Evolutionary conservation across 768 basidiomycete genomes (phyloP), one percentile per base, ranked within the genome.

Genomic region (Lactarius vividus): DNA sequence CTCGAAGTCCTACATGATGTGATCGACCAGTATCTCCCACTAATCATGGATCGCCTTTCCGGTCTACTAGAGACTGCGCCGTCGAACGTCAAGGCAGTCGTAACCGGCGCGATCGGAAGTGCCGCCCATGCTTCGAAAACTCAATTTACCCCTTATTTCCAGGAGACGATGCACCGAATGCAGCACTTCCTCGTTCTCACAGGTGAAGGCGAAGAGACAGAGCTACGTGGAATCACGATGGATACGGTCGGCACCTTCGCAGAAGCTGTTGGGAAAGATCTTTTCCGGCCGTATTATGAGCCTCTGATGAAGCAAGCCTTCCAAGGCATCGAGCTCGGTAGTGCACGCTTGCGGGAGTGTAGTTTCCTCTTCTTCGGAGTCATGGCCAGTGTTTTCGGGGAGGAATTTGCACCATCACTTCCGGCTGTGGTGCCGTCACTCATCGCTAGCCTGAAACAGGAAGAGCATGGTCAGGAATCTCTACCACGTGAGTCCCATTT

Each of bases 171-270:
- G 88, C 81, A 83, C 70, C 88, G 88, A 65, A 85, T 99, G 70
- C 85, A 92, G 68, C 89, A 91, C 73, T 97, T 96, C 87, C 85
- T 98, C 59, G 79, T 85, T 39, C 86, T 98, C 33, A 86, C 84
- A 26, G 89, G 85, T 33, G 92, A 96, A 71, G 95, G 93, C 55
- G 96, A 97, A 75, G 94, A 97, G 78, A 86, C 83, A 53, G 96
- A 98, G 72, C 85, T 99, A 44, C 92, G 96, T 64, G 96, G 97
- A 42, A 96, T 98, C 73, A 90, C 96, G 13, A 97, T 97, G 87
- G 97, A 98, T 77, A 94, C 97, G n/a, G 88, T 98, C 66, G 97
- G 97, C 60, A 98, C 97, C 0, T 94, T 99, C 71, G 93, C 97
- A 16, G 96, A 98, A 78, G 94, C 96, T 9, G 93, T 98, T 66